These are phyloP conservation scores for Dioszegia hungarica DNA, from an alignment of 768 basidiomycete species.

Conservation along the genomic window DNA sequence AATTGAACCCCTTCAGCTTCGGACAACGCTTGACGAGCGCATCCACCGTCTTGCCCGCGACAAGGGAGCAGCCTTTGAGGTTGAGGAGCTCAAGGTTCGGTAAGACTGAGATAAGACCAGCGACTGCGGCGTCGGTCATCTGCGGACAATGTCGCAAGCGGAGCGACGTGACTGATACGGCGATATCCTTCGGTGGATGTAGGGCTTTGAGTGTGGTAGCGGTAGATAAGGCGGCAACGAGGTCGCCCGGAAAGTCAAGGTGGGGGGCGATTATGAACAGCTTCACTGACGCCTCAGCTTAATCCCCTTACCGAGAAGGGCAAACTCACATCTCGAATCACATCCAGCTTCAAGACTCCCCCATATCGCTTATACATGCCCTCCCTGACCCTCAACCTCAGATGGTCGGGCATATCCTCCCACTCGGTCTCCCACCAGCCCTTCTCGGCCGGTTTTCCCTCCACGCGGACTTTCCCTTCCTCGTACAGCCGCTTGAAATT, in stretches of 20 bases:
- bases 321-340: slow-evolving; percentile 25
- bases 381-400: slow-evolving; percentile 29
- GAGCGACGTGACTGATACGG: slow-evolving; percentile 10
- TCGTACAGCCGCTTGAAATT: slow-evolving; percentile 36
- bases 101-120: slow-evolving; percentile 23
- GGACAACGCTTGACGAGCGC: slow-evolving; percentile 20
- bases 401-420: slow-evolving; percentile 23
- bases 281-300: neutral
- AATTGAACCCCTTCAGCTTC: slow-evolving; percentile 21
- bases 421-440: slow-evolving; percentile 25
- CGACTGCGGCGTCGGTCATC: slow-evolving; percentile 27
- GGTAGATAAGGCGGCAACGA: slow-evolving; percentile 19
- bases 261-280: slow-evolving; percentile 23
- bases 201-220: slow-evolving; percentile 19
- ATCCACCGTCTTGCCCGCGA: slow-evolving; percentile 11
- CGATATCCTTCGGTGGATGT: slow-evolving; percentile 3
- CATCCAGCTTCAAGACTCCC: slow-evolving; percentile 16
- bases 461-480: neutral
- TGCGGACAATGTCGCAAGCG: slow-evolving; percentile 17
- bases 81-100: slow-evolving; percentile 30
- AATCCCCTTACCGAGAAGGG: neutral
- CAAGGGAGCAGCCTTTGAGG: slow-evolving; percentile 29
- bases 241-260: slow-evolving; percentile 20
- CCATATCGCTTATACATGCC: slow-evolving; percentile 27
- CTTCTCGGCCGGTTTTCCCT: slow-evolving; percentile 4